Evolutionary conservation across 2,329 filamentous ascomycete genomes (phyloP).

Genomic region (Alternaria hordeiaustralica): DNA sequence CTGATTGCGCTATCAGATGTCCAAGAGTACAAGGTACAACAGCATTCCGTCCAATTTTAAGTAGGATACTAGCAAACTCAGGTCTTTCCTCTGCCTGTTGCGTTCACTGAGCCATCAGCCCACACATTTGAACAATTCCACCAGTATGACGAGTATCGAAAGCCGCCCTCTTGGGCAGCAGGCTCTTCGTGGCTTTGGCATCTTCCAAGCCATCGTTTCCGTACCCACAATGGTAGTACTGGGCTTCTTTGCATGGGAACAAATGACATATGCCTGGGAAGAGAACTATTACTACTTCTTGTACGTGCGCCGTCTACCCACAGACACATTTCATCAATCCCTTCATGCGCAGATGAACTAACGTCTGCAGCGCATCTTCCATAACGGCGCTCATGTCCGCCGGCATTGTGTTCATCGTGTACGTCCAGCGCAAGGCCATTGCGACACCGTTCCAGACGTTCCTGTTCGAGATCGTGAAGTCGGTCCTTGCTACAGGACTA

Average conservation of each 20-base stretch:
- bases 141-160: not conserved
- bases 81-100: not conserved
- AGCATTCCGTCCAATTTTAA: accelerated
- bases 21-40: not conserved
- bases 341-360: not conserved
- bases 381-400: not conserved
- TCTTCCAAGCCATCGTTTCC: not conserved
- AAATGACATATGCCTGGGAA: not conserved
- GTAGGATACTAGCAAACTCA: not conserved
- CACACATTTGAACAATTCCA: accelerated
- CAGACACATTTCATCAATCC: no score
- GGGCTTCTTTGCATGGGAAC: not conserved
- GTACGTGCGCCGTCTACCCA: not conserved
- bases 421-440: not conserved
- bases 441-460: not conserved
- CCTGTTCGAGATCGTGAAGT: not conserved
- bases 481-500: not conserved
- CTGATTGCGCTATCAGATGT: not conserved
- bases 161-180: not conserved
- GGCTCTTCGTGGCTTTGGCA: not conserved
- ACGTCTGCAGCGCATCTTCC: not conserved
- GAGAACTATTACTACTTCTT: not conserved
- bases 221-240: not conserved
- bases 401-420: not conserved
- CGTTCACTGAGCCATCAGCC: not conserved